Evolutionary conservation across 805 yeast genomes (phyloP), one percentile per base, ranked within the genome.

Genomic region (Starmerella sirachaensis): DNA sequence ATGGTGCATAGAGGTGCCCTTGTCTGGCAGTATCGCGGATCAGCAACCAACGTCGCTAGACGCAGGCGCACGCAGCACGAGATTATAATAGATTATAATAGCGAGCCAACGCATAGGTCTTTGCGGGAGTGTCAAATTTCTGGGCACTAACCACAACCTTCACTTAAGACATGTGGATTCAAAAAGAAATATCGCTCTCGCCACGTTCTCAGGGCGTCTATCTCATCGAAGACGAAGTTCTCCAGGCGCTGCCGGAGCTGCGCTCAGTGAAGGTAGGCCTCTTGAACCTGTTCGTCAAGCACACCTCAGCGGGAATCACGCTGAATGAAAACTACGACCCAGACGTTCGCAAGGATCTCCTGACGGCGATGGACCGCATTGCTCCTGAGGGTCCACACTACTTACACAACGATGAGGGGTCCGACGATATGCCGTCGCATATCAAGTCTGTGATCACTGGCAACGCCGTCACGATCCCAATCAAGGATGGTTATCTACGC

Each of bases 381-480:
- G 81, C 72, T 3, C 93, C 93, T 0, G 88, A 80, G 50, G 68
- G 68, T 37, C 65, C 58, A 16, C 48, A 53, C 31, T 78, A 76
- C 48, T 51, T 67, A 31, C 86, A 76, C 54, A 71, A 68, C 11
- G 88, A 78, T 38, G 93, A 81, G 57, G 93, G 67, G 13, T 53
- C 80, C 3, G 93, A 82, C 54, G 93, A 81, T 54, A 77, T 80
- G 85, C 82, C 88, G 2, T 80, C 86, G 0, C 93, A 81, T 56
- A 74, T 76, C 35, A 76, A 79, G 53, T 66, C 79, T 14, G 41
- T 54, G 1, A 35, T 72, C 33, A 67, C 77, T 8, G 91, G 93
- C 14, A 77, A 73, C 6, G 65, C 73, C 3, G 59, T 81, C 19
- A 63, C 71, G 3, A 72, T 81, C 29, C 93, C 93, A 2, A 79